Percentiles rank a stretch among this genome's conserved stretches.
Evolutionary conservation across 148 eudicot species (phyloP).

Genomic region (Camellia sinensis): DNA sequence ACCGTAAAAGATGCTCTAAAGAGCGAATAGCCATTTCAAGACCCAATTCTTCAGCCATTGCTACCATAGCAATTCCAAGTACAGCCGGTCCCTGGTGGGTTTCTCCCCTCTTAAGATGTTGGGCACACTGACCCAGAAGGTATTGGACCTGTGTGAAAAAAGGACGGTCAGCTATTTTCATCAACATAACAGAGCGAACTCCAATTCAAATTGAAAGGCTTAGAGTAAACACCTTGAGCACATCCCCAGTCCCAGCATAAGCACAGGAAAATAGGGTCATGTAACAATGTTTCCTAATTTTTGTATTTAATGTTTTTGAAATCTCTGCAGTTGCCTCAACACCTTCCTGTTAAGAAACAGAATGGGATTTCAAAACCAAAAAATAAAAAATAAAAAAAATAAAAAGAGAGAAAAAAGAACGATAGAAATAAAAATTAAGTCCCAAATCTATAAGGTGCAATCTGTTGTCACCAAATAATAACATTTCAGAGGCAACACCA

Average conservation of each 20-base stretch:
- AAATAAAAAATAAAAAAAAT: too few relatives aligned
- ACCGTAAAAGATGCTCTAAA: conserved; percentile 88
- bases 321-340: conserved; percentile 94
- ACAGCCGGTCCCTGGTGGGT: conserved; percentile 95
- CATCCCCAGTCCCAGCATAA: conserved; percentile 97
- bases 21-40: conserved; percentile 92
- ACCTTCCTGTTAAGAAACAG: conserved; percentile 51
- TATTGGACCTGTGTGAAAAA: conserved; percentile 68
- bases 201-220: conserved; percentile 10
- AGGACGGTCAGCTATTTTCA: neutral
- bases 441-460: neutral
- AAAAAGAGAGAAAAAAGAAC: neutral
- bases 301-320: conserved; percentile 83
- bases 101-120: conserved; percentile 88
- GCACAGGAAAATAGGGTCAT: conserved; percentile 96
- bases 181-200: neutral
- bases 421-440: neutral
- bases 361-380: neutral
- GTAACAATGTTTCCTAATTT: conserved; percentile 84
- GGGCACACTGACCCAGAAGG: conserved; percentile 85
- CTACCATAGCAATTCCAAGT: conserved; percentile 93
- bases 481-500: too few relatives aligned
- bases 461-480: neutral
- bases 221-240: conserved; percentile 60
- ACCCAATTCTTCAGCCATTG: conserved; percentile 97